A percentile compares a stretch with the other conserved stretches of the same genome.
Evolutionary conservation across 129 eudicot genomes (phyloP).

Genomic region (Flaveria brownii): DNA sequence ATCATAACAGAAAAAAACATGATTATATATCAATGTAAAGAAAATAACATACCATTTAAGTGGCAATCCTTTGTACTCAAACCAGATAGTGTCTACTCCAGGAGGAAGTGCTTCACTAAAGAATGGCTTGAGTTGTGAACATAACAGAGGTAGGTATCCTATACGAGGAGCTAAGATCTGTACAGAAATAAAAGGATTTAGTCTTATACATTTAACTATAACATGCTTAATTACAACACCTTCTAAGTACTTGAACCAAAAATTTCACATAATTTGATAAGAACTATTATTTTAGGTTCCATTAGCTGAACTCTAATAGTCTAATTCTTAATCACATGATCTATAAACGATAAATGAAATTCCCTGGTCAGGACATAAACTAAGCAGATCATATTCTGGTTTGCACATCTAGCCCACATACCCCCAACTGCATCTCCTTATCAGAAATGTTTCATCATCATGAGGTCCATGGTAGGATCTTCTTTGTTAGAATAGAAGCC

Average conservation of each 20-base stretch:
- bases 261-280: not conserved
- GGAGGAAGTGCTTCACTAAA: slow-evolving; percentile 95
- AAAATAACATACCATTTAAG: slow-evolving; percentile 72
- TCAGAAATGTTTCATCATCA: slow-evolving; percentile 17
- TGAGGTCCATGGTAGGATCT: not conserved
- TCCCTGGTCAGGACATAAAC: not conserved
- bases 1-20: slow-evolving; percentile 20
- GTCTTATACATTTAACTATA: not conserved
- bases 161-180: slow-evolving; percentile 95
- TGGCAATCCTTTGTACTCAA: slow-evolving; percentile 97
- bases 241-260: slow-evolving; percentile 2
- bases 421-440: slow-evolving; percentile 6
- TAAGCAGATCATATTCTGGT: slow-evolving; percentile 12
- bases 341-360: not conserved
- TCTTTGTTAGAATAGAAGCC: not conserved
- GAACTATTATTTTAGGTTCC: not conserved
- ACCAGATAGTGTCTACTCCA: slow-evolving; percentile 94
- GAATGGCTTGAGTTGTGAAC: slow-evolving; percentile 75
- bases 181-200: slow-evolving; percentile 15
- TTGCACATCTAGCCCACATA: not conserved
- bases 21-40: not conserved
- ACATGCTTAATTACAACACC: not conserved
- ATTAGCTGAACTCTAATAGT: not conserved
- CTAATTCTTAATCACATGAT: slow-evolving; percentile 14
- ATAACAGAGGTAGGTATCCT: slow-evolving; percentile 88